Evolutionary conservation across 805 yeast species (phyloP), one percentile per base, ranked within the genome.

Genomic region (Kazachstania taianensis): DNA sequence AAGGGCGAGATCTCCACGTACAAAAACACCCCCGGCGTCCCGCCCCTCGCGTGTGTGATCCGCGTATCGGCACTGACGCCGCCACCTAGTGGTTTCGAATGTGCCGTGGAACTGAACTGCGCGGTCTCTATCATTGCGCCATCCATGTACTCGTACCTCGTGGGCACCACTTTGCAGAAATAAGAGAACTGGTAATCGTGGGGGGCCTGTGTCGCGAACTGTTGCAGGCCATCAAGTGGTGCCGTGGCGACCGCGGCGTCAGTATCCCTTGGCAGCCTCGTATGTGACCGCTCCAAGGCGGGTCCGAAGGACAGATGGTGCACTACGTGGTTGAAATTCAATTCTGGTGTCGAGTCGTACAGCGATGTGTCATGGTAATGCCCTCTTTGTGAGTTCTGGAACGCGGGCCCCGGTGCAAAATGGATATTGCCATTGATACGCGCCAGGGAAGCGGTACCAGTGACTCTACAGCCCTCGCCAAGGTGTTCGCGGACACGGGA

Each of bases 11-110:
- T 86, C 50, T 92, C 97, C 61, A 92, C 85, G 49, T 77, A 66
- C 64, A 92, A 74, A 57, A 78, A 84, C 2, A 86, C 69, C 5
- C 96, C 96, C 0, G 98, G 97, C n/a, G 82, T 65, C 6, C 98
- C 98, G 18, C 96, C 96, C 39, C 75, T 66, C 3, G 79, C 73
- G 48, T 81, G 89, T 20, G 78, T 47, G 0, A 96, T 84, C 55
- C 81, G 78, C 30, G 86, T 87, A 61, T 89, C 95, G 54, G 85
- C 96, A 54, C 87, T 96, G 40, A 79, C 69, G 22, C 97, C 98
- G 15, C 98, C 98, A 19, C 37, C 45, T 23, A 85, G 55, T 7
- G 95, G 92, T 45, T 96, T 72, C 49, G 83, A 87, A 57, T 92
- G 98, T 36, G 73, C 72, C 2, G 95, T 84, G 7, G 80, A 89